These are phyloP conservation scores for Stachybotrys chlorohalonatus DNA, from an alignment of 2,329 filamentous ascomycete genomes.

Conservation along the genomic window DNA sequence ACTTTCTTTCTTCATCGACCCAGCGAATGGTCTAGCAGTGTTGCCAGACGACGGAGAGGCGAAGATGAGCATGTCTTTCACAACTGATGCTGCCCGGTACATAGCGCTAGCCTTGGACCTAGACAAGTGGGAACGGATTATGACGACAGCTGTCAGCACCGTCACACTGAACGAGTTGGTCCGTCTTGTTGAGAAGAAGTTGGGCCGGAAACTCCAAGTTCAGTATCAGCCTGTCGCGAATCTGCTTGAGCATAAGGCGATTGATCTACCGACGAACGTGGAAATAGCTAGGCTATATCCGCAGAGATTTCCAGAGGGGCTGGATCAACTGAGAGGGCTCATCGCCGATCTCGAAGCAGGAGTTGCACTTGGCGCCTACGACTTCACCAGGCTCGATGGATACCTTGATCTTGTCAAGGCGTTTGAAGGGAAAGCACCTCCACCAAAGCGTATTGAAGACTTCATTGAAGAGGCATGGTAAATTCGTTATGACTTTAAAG, in stretches of 20 bases:
- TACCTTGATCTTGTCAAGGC: constrained; percentile 1
- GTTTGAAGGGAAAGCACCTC: not conserved
- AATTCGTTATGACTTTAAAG: not conserved
- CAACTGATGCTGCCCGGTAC: constrained; percentile 20
- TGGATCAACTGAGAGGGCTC: constrained; percentile 13
- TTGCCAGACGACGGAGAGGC: constrained; percentile 20
- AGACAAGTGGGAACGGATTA: constrained; percentile 17
- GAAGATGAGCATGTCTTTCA: constrained; percentile 20
- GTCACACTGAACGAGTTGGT: constrained; percentile 20
- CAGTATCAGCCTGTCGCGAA: constrained; percentile 15
- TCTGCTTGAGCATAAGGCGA: constrained; percentile 10
- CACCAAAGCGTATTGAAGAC: not conserved
- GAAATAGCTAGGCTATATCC: constrained; percentile 12
- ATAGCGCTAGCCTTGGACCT: constrained; percentile 18
- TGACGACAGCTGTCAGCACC: constrained; percentile 16
- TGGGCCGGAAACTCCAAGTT: constrained; percentile 15
- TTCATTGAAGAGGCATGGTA: not conserved
- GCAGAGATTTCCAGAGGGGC: constrained; percentile 15
- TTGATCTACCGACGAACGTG: constrained; percentile 16
- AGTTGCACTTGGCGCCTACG: constrained; percentile 19
- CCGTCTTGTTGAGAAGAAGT: constrained; percentile 19
- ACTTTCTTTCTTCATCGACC: constrained; percentile 20
- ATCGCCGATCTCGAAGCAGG: constrained; percentile 20
- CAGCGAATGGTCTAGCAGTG: constrained; percentile 12
- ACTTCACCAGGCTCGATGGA: constrained; percentile 8